phyloP scores from a whole-genome alignment of 2,329 filamentous ascomycete species.

The Didymellaceae sp. region DNA sequence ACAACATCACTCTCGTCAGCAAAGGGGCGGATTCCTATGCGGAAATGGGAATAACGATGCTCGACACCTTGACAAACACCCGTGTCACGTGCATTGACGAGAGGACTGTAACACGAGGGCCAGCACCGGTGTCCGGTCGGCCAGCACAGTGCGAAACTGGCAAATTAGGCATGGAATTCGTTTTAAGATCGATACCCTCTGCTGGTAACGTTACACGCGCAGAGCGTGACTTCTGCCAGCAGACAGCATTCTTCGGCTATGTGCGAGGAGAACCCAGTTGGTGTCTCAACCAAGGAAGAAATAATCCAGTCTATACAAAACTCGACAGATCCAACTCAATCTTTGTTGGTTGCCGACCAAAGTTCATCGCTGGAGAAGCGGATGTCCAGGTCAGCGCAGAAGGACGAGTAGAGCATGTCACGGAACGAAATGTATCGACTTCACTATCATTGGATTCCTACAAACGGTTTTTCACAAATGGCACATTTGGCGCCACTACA shows the following conservation, averaged over 20 bases:
- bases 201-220: neutral
- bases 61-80: neutral
- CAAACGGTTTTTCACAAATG: neutral
- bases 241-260: neutral
- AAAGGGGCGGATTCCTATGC: neutral
- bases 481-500: neutral
- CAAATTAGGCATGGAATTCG: neutral
- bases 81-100: neutral
- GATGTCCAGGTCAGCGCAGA: constrained; percentile 43
- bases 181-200: neutral
- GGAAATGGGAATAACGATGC: neutral
- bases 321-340: constrained; percentile 15
- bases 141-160: neutral
- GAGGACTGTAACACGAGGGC: neutral
- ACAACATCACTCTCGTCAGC: neutral
- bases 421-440: neutral
- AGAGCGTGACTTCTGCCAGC: constrained; percentile 1
- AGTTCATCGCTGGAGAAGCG: constrained; percentile 41
- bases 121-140: neutral
- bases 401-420: constrained; percentile 35
- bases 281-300: neutral
- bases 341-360: constrained; percentile 49
- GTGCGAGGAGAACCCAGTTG: neutral
- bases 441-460: neutral
- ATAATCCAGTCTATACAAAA: neutral